Base-by-base conservation (phyloP, 768 basidiomycete species). In the Holtermanniella nyarrowii region DNA sequence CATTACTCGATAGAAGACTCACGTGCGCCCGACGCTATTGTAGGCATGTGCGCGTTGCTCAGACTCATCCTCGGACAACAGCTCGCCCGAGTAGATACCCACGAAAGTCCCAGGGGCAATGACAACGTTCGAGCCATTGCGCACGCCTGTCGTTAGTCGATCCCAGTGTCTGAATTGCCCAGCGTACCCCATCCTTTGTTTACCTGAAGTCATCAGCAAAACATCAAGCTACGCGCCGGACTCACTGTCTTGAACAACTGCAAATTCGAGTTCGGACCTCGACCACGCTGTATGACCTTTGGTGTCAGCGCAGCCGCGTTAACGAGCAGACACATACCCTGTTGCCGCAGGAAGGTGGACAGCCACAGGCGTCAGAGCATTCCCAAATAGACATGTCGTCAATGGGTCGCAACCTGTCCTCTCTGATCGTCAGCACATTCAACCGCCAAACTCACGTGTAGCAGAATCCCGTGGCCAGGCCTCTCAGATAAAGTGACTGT, bases 51-150 rank as follows among this genome's bases (percentile, higher is more conserved):
- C 89, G 44, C 89, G 79, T 4, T 68, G 61, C 39, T 89, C 81
- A 2, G 78, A 80, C 42, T 82, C 83, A 2, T 69, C 74, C 48
- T 86, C 84, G 0, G 79, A 81, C 18, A 95, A 59, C 10, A 88
- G 70, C 63, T 95, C 89, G 1, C 89, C 89, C 1, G 88, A 75
- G 65, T 95, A 95, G 2, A 88, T 76, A 1, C 89, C 89, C 39
- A 95, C 68, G 63, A 82, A 91, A 0, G 82, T 79, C 3, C 86
- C 83, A 39, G 68, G 71, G 0, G 77, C 77, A 24, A 91, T 88
- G 57, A 80, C 60, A 74, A 61, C n/a, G n/a, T n/a, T n/a, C n/a
- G n/a, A n/a, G n/a, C n/a, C n/a, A n/a, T n/a, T n/a, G n/a, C n/a
- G n/a, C 31, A 12, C 4, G 21, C 31, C 11, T 5, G 13, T 18